Evolutionary conservation across 345 rosid genomes (phyloP), one percentile per base, ranked within the genome.

Genomic region (Salix purpurea): DNA sequence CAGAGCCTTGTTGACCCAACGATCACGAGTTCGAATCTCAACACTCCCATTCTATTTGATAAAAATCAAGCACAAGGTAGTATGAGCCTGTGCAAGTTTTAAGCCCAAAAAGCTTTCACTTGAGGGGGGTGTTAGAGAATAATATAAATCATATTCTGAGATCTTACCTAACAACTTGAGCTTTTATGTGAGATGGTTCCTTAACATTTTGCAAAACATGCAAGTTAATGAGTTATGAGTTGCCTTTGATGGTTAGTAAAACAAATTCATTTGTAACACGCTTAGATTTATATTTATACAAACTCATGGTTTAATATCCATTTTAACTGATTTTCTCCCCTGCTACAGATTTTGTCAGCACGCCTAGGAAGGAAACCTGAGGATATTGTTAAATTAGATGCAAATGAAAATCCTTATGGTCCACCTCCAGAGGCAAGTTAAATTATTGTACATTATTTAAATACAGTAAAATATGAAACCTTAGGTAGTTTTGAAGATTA

Each of bases 351-450:
- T 52, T 82, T 92, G 85, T 96, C 97, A 37, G 88, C 84, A 28
- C 89, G 84, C 66, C 88, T 93, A 65, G 98, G 98, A 83, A 88
- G 97, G 84, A 91, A 90, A 81, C 97, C 98, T 50, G 99, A 93
- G 82, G 98, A 96, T 83, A 96, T 93, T 66, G 84, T 96, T 75
- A 96, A 96, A 77, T 82, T 96, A 82, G 99, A 96, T 89, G 99
- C 99, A 13, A 96, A 96, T 86, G 99, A 96, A 87, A 93, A 93
- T 78, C 99, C 99, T 6, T 93, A 96, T 81, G 98, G 99, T 78
- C 99, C 98, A 72, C 99, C 99, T 81, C 97, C 99, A 2, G 98
- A 93, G 96, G 98, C 90, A 90, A 88, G 94, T 83, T 18, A 34
- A 54, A 6, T 30, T 30, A 28, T 32, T 30, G 32, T 71, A 50